Percentiles rank a stretch among this genome's conserved stretches.
Conservation (phyloP, 2,329 filamentous ascomycete species). For the Ilyonectria destructans region DNA sequence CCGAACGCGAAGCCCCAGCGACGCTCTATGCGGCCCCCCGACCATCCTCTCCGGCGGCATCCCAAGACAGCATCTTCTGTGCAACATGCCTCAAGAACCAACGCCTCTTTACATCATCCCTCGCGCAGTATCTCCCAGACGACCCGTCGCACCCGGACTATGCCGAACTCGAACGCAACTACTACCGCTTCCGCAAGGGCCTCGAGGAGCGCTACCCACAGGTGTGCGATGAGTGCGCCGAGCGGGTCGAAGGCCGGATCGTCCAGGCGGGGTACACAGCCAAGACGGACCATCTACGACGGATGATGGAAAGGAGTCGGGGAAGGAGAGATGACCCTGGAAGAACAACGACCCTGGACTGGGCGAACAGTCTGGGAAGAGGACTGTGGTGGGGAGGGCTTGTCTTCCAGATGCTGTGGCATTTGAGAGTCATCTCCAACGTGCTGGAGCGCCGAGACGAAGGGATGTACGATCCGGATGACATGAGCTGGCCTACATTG, state of each 20-base stretch:
- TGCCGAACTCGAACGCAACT: slow-evolving; percentile 76
- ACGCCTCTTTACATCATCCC: slow-evolving; percentile 80
- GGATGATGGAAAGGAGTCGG: slow-evolving; percentile 80
- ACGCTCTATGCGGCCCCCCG: slow-evolving; percentile 66
- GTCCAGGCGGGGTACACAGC: slow-evolving; percentile 83
- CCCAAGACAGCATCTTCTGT: slow-evolving; percentile 72
- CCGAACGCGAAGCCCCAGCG: slow-evolving; percentile 60
- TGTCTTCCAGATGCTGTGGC: slow-evolving; percentile 67
- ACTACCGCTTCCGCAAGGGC: slow-evolving; percentile 79
- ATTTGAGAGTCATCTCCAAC: slow-evolving; percentile 54
- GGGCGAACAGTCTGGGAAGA: slow-evolving; percentile 60
- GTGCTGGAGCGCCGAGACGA: slow-evolving; percentile 49
- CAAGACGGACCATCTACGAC: slow-evolving; percentile 84
- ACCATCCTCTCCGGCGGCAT: slow-evolving; percentile 43
- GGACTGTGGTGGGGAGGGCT: slow-evolving; percentile 67
- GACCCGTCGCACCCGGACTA: slow-evolving; percentile 79
- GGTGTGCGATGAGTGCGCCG: slow-evolving; percentile 87
- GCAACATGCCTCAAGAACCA: slow-evolving; percentile 90
- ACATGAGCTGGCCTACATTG: slow-evolving; percentile 38
- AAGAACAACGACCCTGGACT: slow-evolving; percentile 59
- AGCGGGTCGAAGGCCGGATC: slow-evolving; percentile 79
- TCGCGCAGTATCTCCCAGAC: slow-evolving; percentile 85
- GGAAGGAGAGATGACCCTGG: slow-evolving; percentile 50
- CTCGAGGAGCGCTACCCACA: slow-evolving; percentile 91
- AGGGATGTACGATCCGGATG: slow-evolving; percentile 56